These are phyloP conservation scores for Periglandula ipomoeae DNA, from an alignment of 2,329 filamentous ascomycete species.

Conservation along the genomic window DNA sequence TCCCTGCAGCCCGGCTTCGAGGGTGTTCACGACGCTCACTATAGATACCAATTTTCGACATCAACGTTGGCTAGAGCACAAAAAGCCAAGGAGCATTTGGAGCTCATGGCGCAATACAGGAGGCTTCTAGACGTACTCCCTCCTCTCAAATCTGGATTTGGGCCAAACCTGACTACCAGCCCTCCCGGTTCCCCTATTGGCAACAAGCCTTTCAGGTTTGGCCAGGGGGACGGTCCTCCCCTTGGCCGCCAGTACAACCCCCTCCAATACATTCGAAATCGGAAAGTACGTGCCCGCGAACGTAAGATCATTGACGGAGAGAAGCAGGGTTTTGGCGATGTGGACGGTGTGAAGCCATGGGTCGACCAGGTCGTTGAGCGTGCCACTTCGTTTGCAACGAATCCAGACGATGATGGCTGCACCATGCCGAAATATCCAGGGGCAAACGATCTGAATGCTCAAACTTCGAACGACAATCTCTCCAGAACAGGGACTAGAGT, in stretches of 20 bases:
- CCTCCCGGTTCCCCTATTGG: conserved; percentile 30
- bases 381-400: conserved; percentile 17
- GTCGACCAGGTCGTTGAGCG: conserved; percentile 53
- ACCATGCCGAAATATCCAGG: conserved; percentile 35
- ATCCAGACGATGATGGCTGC: conserved; percentile 15
- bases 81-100: conserved; percentile 76
- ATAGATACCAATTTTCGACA: conserved; percentile 61
- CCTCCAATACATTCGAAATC: conserved; percentile 83
- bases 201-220: conserved; percentile 21
- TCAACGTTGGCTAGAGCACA: conserved; percentile 76
- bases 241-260: conserved; percentile 78
- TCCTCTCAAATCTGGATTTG: conserved; percentile 48
- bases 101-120: conserved; percentile 77
- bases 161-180: conserved; percentile 30
- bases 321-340: conserved; percentile 66
- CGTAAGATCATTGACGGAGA: conserved; percentile 65
- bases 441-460: conserved; percentile 35
- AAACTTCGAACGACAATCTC: conserved; percentile 33
- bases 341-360: conserved; percentile 65
- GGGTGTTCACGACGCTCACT: conserved; percentile 30
- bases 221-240: conserved; percentile 19
- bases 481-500: conserved; percentile 45
- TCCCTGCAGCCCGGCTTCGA: conserved; percentile 42
- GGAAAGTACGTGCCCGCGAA: conserved; percentile 74
- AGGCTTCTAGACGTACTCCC: conserved; percentile 71